Evolutionary conservation across 2,329 filamentous ascomycete genomes (phyloP), one percentile per base, ranked within the genome.

Genomic region (Colletotrichum brevisporum): DNA sequence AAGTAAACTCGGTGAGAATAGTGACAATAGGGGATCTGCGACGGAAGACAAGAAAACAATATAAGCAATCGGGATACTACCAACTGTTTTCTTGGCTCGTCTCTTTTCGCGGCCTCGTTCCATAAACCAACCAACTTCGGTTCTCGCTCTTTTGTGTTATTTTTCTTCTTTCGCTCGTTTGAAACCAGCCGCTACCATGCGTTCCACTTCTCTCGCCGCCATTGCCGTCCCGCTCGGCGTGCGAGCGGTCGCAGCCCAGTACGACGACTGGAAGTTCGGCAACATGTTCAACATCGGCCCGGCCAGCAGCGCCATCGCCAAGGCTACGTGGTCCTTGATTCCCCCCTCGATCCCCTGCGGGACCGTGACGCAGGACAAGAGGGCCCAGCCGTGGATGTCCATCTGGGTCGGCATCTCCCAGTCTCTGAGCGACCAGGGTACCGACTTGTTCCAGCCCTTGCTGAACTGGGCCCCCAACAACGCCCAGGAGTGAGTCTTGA

Each of bases 331-430:
- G 26, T 39, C 57, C n/a, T 21, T 60, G 45, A 15, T 52, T 6
- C 27, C 57, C n/a, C 57, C 57, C 12, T 27, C 47, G 4, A 43
- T 60, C 21, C 57, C 57, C 31, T 60, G 57, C 16, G 57, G 57
- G 41, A 52, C 47, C 10, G 57, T 60, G 13, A 15, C 26, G 0
- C 24, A 47, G 31, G n/a, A 63, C 51, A 50, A 56, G 60, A 56
- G 0, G n/a, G 52, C 13, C 26, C 39, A 56, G 52, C 60, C 52
- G n/a, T 63, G 60, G 60, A 56, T 63, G 60, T 56, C 60, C 9
- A 56, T 63, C 52, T 63, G 60, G 60, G 60, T 63, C 27, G 60
- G 60, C 60, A 48, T 63, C 31, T 63, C 60, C 27, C 51, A 57
- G 26, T 63, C 60, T n/a, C 0, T 63, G 51, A 63, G 41, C 27